These are phyloP conservation scores for Aphanomyces cochlioides DNA, from an alignment of 352 stramenopile genomes.

Conservation along the genomic window DNA sequence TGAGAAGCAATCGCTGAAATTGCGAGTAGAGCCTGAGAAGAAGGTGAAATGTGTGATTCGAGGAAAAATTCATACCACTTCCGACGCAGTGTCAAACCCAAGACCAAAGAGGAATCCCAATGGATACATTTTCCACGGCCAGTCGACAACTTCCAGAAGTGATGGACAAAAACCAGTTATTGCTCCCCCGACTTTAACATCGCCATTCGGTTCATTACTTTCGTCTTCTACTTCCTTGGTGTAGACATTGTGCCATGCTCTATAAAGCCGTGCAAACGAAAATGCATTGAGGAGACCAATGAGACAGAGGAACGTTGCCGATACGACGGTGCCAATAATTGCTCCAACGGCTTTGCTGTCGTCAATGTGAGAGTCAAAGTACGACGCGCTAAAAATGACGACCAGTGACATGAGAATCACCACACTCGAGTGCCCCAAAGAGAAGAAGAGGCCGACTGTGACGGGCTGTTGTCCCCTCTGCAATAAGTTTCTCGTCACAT, in stretches of 20 bases:
- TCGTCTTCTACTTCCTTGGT: neutral
- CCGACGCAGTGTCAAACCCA: conserved; percentile 32
- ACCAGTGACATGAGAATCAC: conserved; percentile 29
- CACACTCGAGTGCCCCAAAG: conserved; percentile 30
- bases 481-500: conserved; percentile 32
- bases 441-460: conserved; percentile 32
- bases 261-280: neutral
- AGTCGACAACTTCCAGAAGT: conserved; percentile 23
- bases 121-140: conserved; percentile 32
- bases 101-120: conserved; percentile 33
- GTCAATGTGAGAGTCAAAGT: conserved; percentile 3
- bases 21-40: conserved; percentile 23
- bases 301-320: conserved; percentile 22
- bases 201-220: neutral
- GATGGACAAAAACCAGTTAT: conserved; percentile 25
- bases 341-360: conserved; percentile 15
- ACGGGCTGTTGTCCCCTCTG: conserved; percentile 7
- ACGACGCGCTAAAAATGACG: conserved; percentile 2
- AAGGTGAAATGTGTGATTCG: neutral
- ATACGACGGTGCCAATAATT: conserved; percentile 29
- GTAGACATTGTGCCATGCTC: neutral
- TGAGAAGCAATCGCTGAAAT: conserved; percentile 24
- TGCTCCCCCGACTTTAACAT: neutral
- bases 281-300: conserved; percentile 28
- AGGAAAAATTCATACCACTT: conserved; percentile 19